Base-by-base conservation (phyloP, 768 basidiomycete genomes). In the Tephrocybe sp. region DNA sequence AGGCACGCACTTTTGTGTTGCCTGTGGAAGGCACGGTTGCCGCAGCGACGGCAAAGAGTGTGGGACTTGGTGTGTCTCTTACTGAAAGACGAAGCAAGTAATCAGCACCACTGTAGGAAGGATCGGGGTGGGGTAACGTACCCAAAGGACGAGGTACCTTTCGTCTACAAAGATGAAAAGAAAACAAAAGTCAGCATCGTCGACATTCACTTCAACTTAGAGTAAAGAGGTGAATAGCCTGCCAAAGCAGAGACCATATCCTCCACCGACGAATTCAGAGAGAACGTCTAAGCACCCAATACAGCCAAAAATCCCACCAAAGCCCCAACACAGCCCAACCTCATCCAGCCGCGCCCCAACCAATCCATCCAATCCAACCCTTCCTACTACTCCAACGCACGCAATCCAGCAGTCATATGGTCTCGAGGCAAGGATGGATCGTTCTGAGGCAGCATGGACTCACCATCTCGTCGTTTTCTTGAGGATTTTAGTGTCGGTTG, bases 81-180 rank as follows among this genome's bases (percentile, higher is more conserved):
- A 90, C 93, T 92, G 70, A 57, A 57, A 14, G 13, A 36, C 17
- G 17, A 30, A 47, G 49, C n/a, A 48, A 48, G 23, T 45, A 17
- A 17, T 48, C 30, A 56, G 33, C 51, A 49, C 42, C 9, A 51
- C 31, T 32, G 22, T 26, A 17, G 5, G 13, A 13, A 39, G 17
- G 16, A 34, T 13, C 39, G 45, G 26, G 17, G 30, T 14, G 20
- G 3, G 35, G 26, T 12, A 41, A 86, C 89, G 69, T 66, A 92
- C 89, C 89, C 90, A 70, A 95, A 95, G 68, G 93, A 94, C 71
- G 93, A 93, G 68, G 93, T 95, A 85, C 93, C 89, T 89, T 92
- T 92, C 72, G 89, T 91, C 90, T 89, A 73, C 55, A 51, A 61
- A 64, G n/a, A 38, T 26, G 43, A 54, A 60, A 64, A 26, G 32